Percentiles rank a stretch among this genome's conserved stretches.
phyloP scores from a whole-genome alignment of 179 eudicot species.

The Patellifolia procumbens region DNA sequence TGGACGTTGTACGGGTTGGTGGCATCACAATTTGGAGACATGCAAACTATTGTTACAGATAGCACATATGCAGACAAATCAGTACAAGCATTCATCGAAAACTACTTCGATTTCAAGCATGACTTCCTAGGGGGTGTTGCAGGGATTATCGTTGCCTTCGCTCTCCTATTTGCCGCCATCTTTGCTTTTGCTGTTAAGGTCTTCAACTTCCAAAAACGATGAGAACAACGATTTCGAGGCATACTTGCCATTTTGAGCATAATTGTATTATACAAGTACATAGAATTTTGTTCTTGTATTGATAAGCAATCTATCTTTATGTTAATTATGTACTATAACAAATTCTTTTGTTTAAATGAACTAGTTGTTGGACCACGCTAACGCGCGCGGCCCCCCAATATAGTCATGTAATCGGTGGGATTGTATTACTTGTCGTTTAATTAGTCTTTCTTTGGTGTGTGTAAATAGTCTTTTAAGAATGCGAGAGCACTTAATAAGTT shows the following conservation, averaged over 20 bases:
- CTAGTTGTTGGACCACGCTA: too few species aligned
- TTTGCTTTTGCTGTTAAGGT: constrained; percentile 45
- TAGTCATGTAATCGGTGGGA: too few species aligned
- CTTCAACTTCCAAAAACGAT: constrained; percentile 48
- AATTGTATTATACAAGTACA: constrained; percentile 15
- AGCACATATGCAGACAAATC: not conserved
- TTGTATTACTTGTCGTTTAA: too few species aligned
- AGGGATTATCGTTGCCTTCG: constrained; percentile 31
- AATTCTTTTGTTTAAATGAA: constrained; percentile 16
- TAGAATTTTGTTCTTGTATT: constrained; percentile 6
- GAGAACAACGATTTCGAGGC: not conserved
- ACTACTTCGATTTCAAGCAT: constrained; percentile 48
- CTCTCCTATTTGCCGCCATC: constrained; percentile 43
- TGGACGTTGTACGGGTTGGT: constrained; percentile 47
- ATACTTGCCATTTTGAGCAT: not conserved
- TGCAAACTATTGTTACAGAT: constrained; percentile 9
- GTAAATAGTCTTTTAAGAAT: too few species aligned
- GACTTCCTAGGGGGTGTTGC: constrained; percentile 55
- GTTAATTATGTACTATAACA: not conserved
- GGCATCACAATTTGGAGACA: constrained; percentile 40
- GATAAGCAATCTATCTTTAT: not conserved
- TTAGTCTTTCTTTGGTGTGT: too few species aligned
- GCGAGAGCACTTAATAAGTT: too few species aligned
- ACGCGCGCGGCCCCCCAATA: too few species aligned
- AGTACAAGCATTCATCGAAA: constrained; percentile 24